Base-by-base conservation (phyloP, 2,329 filamentous ascomycete genomes). In the Pestalotiopsis sp. region DNA sequence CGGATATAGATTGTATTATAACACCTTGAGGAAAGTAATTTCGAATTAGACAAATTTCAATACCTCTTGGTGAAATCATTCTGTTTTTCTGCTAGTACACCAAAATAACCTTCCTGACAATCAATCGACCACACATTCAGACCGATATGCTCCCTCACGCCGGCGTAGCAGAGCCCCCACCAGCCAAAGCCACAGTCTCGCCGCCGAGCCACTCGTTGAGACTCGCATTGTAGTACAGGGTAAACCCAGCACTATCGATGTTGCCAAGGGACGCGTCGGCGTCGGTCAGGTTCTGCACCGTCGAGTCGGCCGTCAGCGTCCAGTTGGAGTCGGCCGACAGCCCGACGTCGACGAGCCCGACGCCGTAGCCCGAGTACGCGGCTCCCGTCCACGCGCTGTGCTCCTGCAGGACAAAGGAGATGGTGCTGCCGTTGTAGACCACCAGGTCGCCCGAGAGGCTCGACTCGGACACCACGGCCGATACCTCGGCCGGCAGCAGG, bases 191-290 rank as follows among this genome's bases (percentile, higher is more conserved):
- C 25, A 66, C 13, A 14, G 64, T 66, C 23, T 58, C 11, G 7
- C 64, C 64, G 4, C 23, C 45, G n/a, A 66, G 64, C 64, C 64
- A 66, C 6, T 58, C 49, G 14, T 66, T 66, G 12, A 66, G 25
- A 23, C 23, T 57, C 20, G 64, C 31, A 23, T 66, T 66, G n/a
- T 66, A 66, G 31, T 66, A 66, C 6, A 66, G 25, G 3, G 64
- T 66, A 45, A 27, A 66, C 12, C 64, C 64, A 17, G n/a, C 45
- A 58, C 64, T 66, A 14, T 66, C 49, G 14, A 66, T 66, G 27
- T 66, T 66, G 17, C 45, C 20, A 17, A 66, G 64, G 7, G 41
- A 57, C 1, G 64, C 25, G 25, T 66, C 64, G 13, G 45, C 64
- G 31, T 56, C 64, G 17, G 64, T 57, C 9, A 66, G 64, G 20